Evolutionary conservation across 2,329 filamentous ascomycete genomes (phyloP), one percentile per base, ranked within the genome.

Genomic region (Trichoderma sp.): DNA sequence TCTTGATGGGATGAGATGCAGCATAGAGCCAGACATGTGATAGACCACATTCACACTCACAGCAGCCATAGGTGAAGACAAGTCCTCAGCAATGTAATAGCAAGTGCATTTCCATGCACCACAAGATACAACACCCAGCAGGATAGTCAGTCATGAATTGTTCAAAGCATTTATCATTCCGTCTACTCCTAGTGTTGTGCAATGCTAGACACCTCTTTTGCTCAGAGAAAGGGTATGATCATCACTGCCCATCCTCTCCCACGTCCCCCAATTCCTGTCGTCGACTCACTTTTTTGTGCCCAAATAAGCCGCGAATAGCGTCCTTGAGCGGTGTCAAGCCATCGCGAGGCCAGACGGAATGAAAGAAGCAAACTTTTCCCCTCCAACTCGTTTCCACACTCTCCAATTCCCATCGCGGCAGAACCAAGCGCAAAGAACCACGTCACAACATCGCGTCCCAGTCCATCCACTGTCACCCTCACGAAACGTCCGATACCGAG

Each of bases 161-260:
- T 64, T 62, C 63, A 72, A 74, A 72, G 72, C 71, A 74, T 66
- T 69, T 72, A 72, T 68, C 69, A 72, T 73, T 76, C 72, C 74
- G 74, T 75, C 74, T 75, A 76, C 73, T 75, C 74, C 74, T 73
- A 66, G 61, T 58, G 72, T 69, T 72, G 74, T 72, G 73, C 60
- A 75, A 74, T 75, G 72, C 74, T 71, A 74, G 71, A 73, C 72
- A 72, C 70, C 71, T 71, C 71, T 66, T 70, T 64, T 69, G 63
- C 70, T 68, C 68, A 71, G 59, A 66, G 61, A 43, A 63, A 62
- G 73, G 70, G 73, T 70, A 73, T 69, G 71, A 69, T 66, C 67
- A 63, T 67, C 61, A 50, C 66, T 63, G 57, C 65, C 66, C 63
- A 58, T 59, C 64, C 61, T 52, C 67, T 57, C 54, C 55, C 55